These are phyloP conservation scores for Mycena latifolia DNA, from an alignment of 768 basidiomycete genomes.

Conservation along the genomic window DNA sequence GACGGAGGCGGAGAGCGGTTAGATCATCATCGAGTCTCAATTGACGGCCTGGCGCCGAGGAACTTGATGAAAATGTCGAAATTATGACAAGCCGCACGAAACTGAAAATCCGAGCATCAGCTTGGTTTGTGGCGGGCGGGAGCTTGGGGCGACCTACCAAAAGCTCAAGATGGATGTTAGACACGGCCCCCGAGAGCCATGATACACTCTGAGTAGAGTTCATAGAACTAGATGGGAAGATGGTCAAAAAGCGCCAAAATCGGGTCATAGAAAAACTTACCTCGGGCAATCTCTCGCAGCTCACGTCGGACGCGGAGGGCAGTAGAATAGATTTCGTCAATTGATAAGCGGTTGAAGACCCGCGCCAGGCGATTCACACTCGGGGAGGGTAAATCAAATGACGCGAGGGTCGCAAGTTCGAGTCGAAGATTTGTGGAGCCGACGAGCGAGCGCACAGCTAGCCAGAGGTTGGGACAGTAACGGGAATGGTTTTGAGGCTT, in stretches of 20 bases:
- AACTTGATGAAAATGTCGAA: too few species aligned
- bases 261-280: slow-evolving; percentile 4
- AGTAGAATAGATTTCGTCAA: not conserved
- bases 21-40: too few species aligned
- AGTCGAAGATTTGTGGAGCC: not conserved
- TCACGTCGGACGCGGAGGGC: too few species aligned
- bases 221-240: not conserved
- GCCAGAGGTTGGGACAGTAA: not conserved
- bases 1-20: too few species aligned
- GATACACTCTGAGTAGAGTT: not conserved
- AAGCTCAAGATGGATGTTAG: not conserved
- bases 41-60: too few species aligned
- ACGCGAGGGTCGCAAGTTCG: not conserved
- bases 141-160: not conserved
- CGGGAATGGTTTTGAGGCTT: not conserved
- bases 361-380: slow-evolving; percentile 2
- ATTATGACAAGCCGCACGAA: not conserved
- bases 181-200: not conserved
- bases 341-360: not conserved
- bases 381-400: not conserved
- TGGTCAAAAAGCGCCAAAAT: not conserved
- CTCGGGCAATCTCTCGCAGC: not conserved
- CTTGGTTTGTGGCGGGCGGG: not conserved
- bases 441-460: not conserved
- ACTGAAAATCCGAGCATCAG: not conserved